phyloP scores from a whole-genome alignment of 768 basidiomycete species.

The Calocera cornea region DNA sequence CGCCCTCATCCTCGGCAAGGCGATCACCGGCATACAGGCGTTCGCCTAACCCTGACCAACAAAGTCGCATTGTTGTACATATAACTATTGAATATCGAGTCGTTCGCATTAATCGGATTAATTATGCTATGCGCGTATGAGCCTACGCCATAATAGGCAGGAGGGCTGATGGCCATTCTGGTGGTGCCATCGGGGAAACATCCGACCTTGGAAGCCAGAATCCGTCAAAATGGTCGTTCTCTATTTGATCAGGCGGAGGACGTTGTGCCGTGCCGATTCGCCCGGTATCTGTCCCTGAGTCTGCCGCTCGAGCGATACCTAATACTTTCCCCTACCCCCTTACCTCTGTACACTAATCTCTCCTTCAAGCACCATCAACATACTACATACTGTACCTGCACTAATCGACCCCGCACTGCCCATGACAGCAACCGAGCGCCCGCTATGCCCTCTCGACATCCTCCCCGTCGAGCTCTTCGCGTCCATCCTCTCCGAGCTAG shows the following conservation, averaged over 20 bases:
- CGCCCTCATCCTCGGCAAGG: constrained; percentile 84
- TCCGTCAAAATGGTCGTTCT: neutral
- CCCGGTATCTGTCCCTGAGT: neutral
- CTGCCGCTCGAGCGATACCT: neutral
- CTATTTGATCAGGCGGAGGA: neutral
- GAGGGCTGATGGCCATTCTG: too few species aligned
- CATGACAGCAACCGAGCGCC: constrained; percentile 9
- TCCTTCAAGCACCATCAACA: too few species aligned
- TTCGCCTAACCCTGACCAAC: constrained; percentile 35
- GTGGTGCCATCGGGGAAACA: too few species aligned
- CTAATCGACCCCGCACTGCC: neutral
- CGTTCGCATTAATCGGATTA: neutral
- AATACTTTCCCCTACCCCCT: neutral
- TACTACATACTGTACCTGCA: neutral
- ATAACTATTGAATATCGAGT: neutral
- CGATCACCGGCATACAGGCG: constrained; percentile 78
- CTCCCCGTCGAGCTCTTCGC: constrained; percentile 69
- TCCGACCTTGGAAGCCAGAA: too few species aligned
- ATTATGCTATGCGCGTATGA: neutral
- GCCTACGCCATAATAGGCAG: too few species aligned
- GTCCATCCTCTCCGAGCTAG: constrained; percentile 55
- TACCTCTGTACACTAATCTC: neutral
- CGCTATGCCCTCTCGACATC: constrained; percentile 12
- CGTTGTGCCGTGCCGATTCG: neutral
- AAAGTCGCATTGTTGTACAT: neutral